Percentiles rank a stretch among this genome's conserved stretches.
phyloP scores from a whole-genome alignment of 495 filamentous ascomycete species.

The Barbatosphaeria neglecta region DNA sequence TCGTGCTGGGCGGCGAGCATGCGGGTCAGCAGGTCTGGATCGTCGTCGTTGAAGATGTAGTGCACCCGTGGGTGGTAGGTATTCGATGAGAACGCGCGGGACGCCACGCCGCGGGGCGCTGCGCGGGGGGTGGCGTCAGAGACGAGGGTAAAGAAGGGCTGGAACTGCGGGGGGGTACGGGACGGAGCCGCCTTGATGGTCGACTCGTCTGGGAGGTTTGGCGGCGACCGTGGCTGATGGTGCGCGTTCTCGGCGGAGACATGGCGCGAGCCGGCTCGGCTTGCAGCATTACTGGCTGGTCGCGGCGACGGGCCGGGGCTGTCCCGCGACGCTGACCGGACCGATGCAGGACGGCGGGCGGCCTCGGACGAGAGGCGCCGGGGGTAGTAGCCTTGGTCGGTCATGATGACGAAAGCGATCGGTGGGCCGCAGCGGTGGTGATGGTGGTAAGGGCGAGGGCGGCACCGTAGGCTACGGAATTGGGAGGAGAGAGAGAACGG shows the following conservation, averaged over 20 bases:
- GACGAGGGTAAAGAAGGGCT: constrained; percentile 56
- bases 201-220: background rate
- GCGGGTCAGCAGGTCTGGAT: constrained; percentile 49
- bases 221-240: background rate
- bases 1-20: constrained; percentile 30
- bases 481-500: background rate
- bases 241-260: background rate
- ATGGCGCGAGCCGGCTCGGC: constrained; percentile 3
- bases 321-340: background rate
- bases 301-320: background rate
- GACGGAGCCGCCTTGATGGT: background rate
- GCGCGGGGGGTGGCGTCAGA: constrained; percentile 27
- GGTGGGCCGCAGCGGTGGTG: background rate
- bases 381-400: background rate
- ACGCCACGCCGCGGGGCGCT: constrained; percentile 22
- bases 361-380: background rate
- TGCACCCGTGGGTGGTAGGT: constrained; percentile 69
- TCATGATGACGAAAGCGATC: background rate
- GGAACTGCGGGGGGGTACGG: constrained; percentile 33
- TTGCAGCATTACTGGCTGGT: constrained; percentile 5
- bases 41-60: constrained; percentile 83
- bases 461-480: background rate
- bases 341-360: background rate
- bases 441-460: background rate
- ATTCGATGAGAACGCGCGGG: too few species aligned